These are phyloP conservation scores for Guadua angustifolia DNA, from an alignment of 176 grass and related monocot species.

Conservation along the genomic window DNA sequence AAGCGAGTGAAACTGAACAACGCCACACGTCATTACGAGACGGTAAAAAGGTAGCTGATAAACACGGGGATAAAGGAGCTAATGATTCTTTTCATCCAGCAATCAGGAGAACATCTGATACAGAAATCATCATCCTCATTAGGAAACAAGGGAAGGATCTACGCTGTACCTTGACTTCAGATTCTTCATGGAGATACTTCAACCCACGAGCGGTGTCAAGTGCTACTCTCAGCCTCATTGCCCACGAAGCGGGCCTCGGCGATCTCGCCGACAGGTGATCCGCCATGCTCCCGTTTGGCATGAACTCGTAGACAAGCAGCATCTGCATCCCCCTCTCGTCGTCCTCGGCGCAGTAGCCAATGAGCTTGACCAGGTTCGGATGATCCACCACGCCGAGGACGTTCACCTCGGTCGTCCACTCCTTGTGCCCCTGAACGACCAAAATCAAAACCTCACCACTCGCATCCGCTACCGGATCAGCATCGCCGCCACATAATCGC, in stretches of 20 bases:
- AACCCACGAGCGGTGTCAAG: constrained; percentile 71
- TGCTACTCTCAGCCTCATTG: constrained; percentile 73
- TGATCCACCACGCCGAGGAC: constrained; percentile 83
- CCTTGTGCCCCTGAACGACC: constrained; percentile 69
- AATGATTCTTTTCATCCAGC: neutral
- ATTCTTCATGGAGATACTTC: constrained; percentile 86
- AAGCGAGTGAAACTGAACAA: neutral
- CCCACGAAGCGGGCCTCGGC: constrained; percentile 58
- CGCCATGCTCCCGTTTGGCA: constrained; percentile 75
- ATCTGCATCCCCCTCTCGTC: constrained; percentile 84
- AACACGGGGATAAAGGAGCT: neutral
- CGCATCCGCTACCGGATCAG: neutral
- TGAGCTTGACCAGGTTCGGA: constrained; percentile 76
- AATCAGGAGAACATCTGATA: neutral
- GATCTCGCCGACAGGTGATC: constrained; percentile 66
- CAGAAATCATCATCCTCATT: neutral
- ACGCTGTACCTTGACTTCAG: constrained; percentile 63
- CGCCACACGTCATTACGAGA: neutral
- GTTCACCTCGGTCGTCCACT: constrained; percentile 91
- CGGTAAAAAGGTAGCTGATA: neutral
- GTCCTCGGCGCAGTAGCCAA: constrained; percentile 89
- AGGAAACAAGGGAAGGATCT: neutral
- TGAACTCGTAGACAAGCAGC: constrained; percentile 89
- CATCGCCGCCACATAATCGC: too few relatives aligned
- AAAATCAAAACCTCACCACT: neutral